phyloP scores from a whole-genome alignment of 2,329 filamentous ascomycete species.

The Ophiostoma australiae region DNA sequence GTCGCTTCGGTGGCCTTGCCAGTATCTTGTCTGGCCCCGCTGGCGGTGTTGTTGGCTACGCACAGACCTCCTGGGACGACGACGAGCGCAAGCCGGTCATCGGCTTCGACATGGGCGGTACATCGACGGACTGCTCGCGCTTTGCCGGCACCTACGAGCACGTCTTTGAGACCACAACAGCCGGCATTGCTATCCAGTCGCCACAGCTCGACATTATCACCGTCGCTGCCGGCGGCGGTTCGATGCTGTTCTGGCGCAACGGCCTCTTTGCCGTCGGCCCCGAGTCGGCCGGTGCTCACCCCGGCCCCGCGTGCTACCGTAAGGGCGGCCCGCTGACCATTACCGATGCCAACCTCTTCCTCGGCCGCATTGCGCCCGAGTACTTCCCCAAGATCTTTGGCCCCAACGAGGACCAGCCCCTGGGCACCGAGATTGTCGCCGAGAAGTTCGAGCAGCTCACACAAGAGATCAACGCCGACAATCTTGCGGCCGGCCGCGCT shows the following conservation, averaged over 20 bases:
- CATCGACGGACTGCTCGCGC: conserved; percentile 40
- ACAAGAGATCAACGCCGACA: conserved; percentile 65
- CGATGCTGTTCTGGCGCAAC: conserved; percentile 66
- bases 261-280: conserved; percentile 82
- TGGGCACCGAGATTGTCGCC: conserved; percentile 65
- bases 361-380: conserved; percentile 51
- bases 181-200: conserved; percentile 83
- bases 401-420: conserved; percentile 62
- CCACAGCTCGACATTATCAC: conserved; percentile 93
- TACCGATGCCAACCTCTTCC: conserved; percentile 62
- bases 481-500: conserved; percentile 49
- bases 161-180: conserved; percentile 62
- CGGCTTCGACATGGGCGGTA: conserved; percentile 53
- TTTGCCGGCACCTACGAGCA: conserved; percentile 56
- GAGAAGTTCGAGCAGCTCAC: conserved; percentile 83
- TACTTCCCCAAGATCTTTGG: conserved; percentile 67
- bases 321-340: conserved; percentile 46
- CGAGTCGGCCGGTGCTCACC: conserved; percentile 68
- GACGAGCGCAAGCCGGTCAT: conserved; percentile 63
- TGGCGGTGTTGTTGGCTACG: conserved; percentile 67
- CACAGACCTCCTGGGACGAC: conserved; percentile 66
- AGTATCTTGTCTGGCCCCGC: conserved; percentile 67
- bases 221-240: conserved; percentile 70
- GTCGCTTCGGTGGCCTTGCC: conserved; percentile 34
- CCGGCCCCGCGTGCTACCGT: conserved; percentile 62